phyloP scores from a whole-genome alignment of 768 basidiomycete genomes.

The Agrocybe chaxingu region DNA sequence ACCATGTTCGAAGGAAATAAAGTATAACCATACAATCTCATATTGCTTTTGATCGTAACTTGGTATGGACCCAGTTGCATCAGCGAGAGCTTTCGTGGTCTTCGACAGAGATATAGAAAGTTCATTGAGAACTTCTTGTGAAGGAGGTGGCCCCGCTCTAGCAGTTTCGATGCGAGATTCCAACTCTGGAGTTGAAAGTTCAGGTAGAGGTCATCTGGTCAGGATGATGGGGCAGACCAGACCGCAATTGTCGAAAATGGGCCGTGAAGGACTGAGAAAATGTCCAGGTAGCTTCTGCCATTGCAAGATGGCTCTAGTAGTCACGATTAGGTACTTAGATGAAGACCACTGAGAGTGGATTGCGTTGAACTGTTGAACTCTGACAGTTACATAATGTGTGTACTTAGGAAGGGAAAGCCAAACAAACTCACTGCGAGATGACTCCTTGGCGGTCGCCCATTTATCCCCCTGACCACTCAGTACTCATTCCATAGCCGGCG shows the following conservation, averaged over 20 bases:
- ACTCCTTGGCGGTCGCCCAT: too few species aligned
- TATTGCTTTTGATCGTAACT: slow-evolving; percentile 73
- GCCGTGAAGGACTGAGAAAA: slow-evolving; percentile 50
- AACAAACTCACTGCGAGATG: slow-evolving; percentile 1
- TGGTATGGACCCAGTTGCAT: slow-evolving; percentile 63
- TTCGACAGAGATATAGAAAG: slow-evolving; percentile 51
- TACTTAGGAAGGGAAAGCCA: too few species aligned
- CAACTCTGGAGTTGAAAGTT: slow-evolving; percentile 38
- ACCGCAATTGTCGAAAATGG: slow-evolving; percentile 46
- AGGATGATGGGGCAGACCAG: slow-evolving; percentile 38
- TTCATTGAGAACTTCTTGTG: slow-evolving; percentile 36
- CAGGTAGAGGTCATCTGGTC: slow-evolving; percentile 4
- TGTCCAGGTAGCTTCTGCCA: slow-evolving; percentile 33
- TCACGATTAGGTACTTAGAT: too few species aligned
- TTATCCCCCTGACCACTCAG: not conserved
- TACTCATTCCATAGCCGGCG: not conserved
- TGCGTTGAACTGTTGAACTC: too few species aligned
- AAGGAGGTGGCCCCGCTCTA: slow-evolving; percentile 25
- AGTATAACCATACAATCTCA: slow-evolving; percentile 44
- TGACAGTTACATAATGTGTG: too few species aligned
- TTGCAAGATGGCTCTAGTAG: slow-evolving; percentile 2
- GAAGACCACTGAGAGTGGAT: too few species aligned
- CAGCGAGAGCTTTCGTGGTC: slow-evolving; percentile 58
- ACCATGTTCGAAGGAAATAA: not conserved
- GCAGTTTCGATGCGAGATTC: slow-evolving; percentile 41